Conservation (phyloP, 176 grass and related monocot species). For the Lolium perenne region DNA sequence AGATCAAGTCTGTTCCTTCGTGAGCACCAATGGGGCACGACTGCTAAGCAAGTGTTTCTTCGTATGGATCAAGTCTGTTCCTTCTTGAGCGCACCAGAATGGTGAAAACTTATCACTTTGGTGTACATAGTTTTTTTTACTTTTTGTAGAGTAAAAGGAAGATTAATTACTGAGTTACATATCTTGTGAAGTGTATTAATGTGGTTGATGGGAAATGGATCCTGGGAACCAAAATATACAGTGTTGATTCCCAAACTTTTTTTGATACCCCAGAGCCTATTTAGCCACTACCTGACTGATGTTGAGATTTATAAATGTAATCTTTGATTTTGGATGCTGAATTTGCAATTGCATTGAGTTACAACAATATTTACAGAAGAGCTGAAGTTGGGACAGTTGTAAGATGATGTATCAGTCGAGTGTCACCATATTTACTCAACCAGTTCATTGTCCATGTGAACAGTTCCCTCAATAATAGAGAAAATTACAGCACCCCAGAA, state of each 20-base stretch:
- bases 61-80: background rate
- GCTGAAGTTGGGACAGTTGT: background rate
- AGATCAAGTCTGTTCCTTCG: background rate
- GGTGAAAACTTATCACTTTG: slow-evolving; percentile 15
- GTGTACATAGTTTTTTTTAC: slow-evolving; percentile 42
- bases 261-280: background rate
- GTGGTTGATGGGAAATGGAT: background rate
- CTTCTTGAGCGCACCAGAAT: background rate
- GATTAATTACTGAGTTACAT: background rate
- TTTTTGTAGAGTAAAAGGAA: slow-evolving; percentile 42
- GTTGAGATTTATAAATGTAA: background rate
- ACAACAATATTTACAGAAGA: background rate
- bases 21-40: background rate
- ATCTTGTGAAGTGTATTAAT: slow-evolving; percentile 4
- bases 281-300: slow-evolving; percentile 1
- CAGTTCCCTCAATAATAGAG: background rate
- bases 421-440: slow-evolving; percentile 43
- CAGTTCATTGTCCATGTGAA: background rate
- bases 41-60: slow-evolving; percentile 29
- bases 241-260: background rate
- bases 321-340: background rate
- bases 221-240: background rate
- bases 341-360: background rate
- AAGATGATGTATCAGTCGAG: background rate
- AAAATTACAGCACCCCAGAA: background rate